These are phyloP conservation scores for Pyrenochaeta sp. DNA, from an alignment of 2,329 filamentous ascomycete species.

Conservation along the genomic window DNA sequence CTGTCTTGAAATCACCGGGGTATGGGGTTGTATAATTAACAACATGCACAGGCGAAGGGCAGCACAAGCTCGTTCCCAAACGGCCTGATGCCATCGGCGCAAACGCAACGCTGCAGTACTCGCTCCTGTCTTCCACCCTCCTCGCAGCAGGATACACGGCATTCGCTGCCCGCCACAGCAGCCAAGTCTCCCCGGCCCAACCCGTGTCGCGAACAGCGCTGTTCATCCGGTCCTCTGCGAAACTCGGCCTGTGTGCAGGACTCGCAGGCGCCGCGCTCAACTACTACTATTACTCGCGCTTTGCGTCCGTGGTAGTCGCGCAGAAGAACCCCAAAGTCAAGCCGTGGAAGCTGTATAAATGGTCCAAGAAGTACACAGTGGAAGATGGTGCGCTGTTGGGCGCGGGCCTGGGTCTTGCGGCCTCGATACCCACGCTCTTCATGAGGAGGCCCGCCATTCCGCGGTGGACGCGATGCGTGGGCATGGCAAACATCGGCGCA, in stretches of 20 bases:
- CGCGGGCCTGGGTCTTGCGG: conserved; percentile 30
- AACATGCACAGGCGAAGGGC: conserved; percentile 30
- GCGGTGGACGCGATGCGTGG: conserved; percentile 29
- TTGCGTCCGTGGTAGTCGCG: conserved; percentile 21
- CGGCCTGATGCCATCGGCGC: conserved; percentile 37
- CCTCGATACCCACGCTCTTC: conserved; percentile 28
- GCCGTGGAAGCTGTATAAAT: conserved; percentile 33
- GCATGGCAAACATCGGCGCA: conserved; percentile 35
- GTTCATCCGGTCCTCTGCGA: conserved; percentile 32
- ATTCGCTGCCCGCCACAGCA: conserved; percentile 24
- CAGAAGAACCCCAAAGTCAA: conserved; percentile 13
- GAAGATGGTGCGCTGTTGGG: conserved; percentile 38
- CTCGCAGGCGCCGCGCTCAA: conserved; percentile 31
- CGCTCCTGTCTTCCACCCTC: conserved; percentile 32
- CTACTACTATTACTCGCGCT: conserved; percentile 32
- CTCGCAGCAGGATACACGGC: conserved; percentile 34
- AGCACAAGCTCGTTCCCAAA: conserved; percentile 31
- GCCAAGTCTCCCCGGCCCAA: conserved; percentile 14
- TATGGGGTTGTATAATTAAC: conserved; percentile 8
- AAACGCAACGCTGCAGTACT: conserved; percentile 36
- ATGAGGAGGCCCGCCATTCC: conserved; percentile 29
- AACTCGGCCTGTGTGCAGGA: conserved; percentile 26
- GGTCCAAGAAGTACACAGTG: conserved; percentile 29
- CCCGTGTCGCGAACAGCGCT: conserved; percentile 21
- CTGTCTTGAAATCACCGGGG: neutral